These are phyloP conservation scores for Pseudogymnoascus sp. DNA, from an alignment of 2,329 filamentous ascomycete species.

Conservation along the genomic window DNA sequence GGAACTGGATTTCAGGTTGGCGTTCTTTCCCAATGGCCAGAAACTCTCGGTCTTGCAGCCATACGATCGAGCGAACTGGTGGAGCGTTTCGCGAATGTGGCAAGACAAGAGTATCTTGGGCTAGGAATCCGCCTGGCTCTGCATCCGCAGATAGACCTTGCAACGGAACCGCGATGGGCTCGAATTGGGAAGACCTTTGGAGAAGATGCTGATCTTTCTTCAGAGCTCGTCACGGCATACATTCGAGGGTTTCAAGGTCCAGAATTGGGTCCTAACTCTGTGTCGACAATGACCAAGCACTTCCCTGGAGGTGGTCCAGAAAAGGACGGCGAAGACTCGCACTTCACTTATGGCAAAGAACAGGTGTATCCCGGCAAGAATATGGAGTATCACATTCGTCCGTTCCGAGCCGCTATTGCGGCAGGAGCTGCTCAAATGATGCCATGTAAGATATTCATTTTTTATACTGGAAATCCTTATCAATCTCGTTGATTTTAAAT, in stretches of 20 bases:
- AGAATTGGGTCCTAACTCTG: too few relatives aligned
- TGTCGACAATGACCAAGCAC: too few relatives aligned
- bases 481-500: too few relatives aligned
- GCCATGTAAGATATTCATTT: constrained; percentile 29
- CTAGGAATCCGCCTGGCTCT: constrained; percentile 37
- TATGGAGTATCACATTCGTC: constrained; percentile 42
- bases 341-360: too few relatives aligned
- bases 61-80: constrained; percentile 38
- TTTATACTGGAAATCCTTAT: too few relatives aligned
- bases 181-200: constrained; percentile 40
- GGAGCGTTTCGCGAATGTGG: constrained; percentile 41
- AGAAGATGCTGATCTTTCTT: constrained; percentile 39
- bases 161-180: constrained; percentile 46
- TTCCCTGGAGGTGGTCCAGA: too few relatives aligned
- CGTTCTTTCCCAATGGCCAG: constrained; percentile 44
- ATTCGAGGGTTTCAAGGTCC: too few relatives aligned
- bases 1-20: constrained; percentile 38
- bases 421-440: constrained; percentile 45
- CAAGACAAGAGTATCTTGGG: constrained; percentile 34
- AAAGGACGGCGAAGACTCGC: too few relatives aligned
- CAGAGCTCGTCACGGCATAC: constrained; percentile 8
- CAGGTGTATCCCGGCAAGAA: constrained; percentile 42
- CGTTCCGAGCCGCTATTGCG: constrained; percentile 43
- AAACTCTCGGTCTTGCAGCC: constrained; percentile 43
- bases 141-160: constrained; percentile 44